Evolutionary conservation across 176 grass and related monocot genomes (phyloP), one percentile per base, ranked within the genome.

Genomic region (Microstegium vimineum): DNA sequence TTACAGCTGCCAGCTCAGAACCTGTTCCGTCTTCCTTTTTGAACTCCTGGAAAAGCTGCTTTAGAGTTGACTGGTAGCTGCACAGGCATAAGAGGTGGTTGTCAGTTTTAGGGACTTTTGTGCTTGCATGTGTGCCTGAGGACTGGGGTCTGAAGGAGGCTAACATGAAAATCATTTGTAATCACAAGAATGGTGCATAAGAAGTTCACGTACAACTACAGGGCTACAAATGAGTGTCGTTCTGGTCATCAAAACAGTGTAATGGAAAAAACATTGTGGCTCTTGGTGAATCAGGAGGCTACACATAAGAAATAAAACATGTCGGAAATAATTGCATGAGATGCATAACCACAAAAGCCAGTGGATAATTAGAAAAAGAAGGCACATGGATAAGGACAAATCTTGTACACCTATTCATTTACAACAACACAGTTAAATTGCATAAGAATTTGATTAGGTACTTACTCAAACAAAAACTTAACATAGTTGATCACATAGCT

Each of bases 401-500:
- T 49, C 60, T 17, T 6, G 59, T 51, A 27, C 2, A 65, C 17
- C 51, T 59, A 74, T 62, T 33, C 5, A 72, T 66, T 64, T 79
- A 62, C 10, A 71, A 8, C 2, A 76, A 56, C 41, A 5, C 10
- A 79, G n/a, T n/a, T 37, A 56, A 34, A 60, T 23, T 23, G 54
- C 16, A 73, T 8, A 17, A 25, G 31, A 36, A 57, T 36, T 57
- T 37, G 12, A 62, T 36, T 20, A 76, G 82, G 47, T n/a, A 91
- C 96, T 90, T 90, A 99, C 96, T 99, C 91, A 8, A 99, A 99
- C 27, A 99, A 84, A 66, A 99, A 92, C 59, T 99, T 99, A 78
- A 99, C 93, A 54, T 94, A 94, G 64, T 95, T 99, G 83, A 99
- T 95, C 35, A 99, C 96, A 16, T 99, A 99, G 89, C 89, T 95